Base-by-base conservation (phyloP, 1,284 basidiomycete species). In the Mrakiaceae sp. region DNA sequence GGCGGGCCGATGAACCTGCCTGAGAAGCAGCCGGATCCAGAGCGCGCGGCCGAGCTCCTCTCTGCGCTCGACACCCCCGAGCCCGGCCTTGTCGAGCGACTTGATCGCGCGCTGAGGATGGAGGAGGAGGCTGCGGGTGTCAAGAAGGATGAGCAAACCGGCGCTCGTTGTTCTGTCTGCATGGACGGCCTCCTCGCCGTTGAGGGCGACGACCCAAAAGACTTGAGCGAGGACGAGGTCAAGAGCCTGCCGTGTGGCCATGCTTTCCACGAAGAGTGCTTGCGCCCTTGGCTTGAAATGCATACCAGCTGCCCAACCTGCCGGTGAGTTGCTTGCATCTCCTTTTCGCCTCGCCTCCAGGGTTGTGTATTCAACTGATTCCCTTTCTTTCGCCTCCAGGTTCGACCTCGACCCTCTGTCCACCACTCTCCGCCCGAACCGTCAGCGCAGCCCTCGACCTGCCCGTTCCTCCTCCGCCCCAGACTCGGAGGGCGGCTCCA, bases 341-440 rank as follows among this genome's bases (percentile, higher is more conserved):
- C 48, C 27, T 27, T 27, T 27, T 27, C 27, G 27, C 27, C 27
- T 27, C 27, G 27, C 27, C 27, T 27, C 27, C 27, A 27, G 27
- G 27, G 27, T 27, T 27, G 27, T 27, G 27, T 27, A 27, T 27
- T 27, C 27, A 27, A 27, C 27, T 58, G 8, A 39, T 11, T 8
- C 14, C 9, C 56, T 27, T 7, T 12, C 48, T 43, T 51, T 49
- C 10, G 12, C 5, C 11, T n/a, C 5, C 49, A 60, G 47, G 27
- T 60, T 60, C 39, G 58, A 50, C 27, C 58, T 60, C 40, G 58
- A 61, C 16, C 60, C 60, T 7, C 60, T 61, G n/a, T 61, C 60
- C 5, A 61, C 60, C n/a, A 61, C 60, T 27, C 60, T 50, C 11
- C 60, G 60, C 12, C 51, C 48, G 14, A 61, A 61, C n/a, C 60